phyloP scores from a whole-genome alignment of 208 protist genomes.

The Novymonas esmeraldas region DNA sequence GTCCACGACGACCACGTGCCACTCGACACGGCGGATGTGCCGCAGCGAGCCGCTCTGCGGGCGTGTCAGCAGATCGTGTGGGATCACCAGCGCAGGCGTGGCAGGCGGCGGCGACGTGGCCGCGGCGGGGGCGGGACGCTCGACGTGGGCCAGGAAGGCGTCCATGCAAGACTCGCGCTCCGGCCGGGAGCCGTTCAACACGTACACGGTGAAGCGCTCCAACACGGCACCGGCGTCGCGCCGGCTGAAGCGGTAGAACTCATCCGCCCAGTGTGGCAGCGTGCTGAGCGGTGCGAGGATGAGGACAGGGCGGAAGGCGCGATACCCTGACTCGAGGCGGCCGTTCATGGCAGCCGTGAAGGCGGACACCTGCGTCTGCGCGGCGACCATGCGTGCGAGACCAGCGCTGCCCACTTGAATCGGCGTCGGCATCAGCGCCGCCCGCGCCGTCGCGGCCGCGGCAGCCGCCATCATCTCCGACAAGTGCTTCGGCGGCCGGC shows the following conservation, averaged over 20 bases:
- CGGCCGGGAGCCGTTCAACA: slow-evolving; percentile 46
- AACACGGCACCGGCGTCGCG: background rate
- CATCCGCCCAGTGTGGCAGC: slow-evolving; percentile 51
- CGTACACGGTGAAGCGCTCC: slow-evolving; percentile 38
- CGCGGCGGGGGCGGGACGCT: background rate
- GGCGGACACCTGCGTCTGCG: background rate
- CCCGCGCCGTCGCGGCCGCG: background rate
- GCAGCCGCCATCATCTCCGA: slow-evolving; percentile 10
- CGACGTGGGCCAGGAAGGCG: slow-evolving; percentile 30
- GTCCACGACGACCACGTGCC: slow-evolving; percentile 90
- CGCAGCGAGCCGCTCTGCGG: slow-evolving; percentile 27
- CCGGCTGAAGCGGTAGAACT: slow-evolving; percentile 47
- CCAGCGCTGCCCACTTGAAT: background rate
- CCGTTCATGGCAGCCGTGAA: slow-evolving; percentile 21
- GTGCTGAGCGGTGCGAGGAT: slow-evolving; percentile 59
- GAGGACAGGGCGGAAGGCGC: slow-evolving; percentile 41
- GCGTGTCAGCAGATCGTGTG: slow-evolving; percentile 50
- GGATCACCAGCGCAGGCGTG: slow-evolving; percentile 49
- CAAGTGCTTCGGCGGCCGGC: slow-evolving; percentile 26
- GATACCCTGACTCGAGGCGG: slow-evolving; percentile 1
- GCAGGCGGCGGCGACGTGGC: background rate
- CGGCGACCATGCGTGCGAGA: background rate
- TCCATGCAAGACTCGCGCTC: slow-evolving; percentile 33
- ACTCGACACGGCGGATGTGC: slow-evolving; percentile 57
- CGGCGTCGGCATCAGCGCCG: background rate